Evolutionary conservation across 768 basidiomycete species (phyloP).

Genomic region (Punctularia strigosozonata): DNA sequence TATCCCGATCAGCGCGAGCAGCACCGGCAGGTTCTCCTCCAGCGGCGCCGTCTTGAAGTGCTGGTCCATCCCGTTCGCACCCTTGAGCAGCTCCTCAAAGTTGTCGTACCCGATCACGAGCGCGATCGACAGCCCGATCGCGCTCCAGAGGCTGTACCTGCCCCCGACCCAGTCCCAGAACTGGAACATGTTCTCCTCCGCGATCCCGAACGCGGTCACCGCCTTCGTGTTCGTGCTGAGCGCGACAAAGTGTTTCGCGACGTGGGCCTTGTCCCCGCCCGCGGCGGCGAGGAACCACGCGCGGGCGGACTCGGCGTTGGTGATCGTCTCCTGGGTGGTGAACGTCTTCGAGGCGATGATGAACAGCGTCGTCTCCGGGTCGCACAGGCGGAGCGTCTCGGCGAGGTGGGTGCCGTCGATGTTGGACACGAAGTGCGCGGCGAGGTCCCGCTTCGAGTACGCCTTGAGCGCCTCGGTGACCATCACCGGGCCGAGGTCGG

Average conservation of each 20-base stretch:
- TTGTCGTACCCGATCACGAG: slow-evolving; percentile 89
- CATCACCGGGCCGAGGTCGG: slow-evolving; percentile 98
- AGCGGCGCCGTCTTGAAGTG: slow-evolving; percentile 87
- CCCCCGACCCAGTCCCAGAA: slow-evolving; percentile 99
- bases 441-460: slow-evolving; percentile 84
- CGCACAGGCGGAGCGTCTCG: slow-evolving; percentile 68
- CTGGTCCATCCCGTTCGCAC: slow-evolving; percentile 96
- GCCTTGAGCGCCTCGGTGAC: slow-evolving; percentile 94
- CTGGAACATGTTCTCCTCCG: slow-evolving; percentile 91
- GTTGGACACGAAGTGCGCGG: slow-evolving; percentile 87
- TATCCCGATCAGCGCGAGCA: slow-evolving; percentile 81
- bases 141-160: slow-evolving; percentile 96
- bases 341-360: slow-evolving; percentile 99
- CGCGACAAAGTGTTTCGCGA: slow-evolving; percentile 98
- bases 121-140: slow-evolving; percentile 92
- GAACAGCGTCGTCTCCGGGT: slow-evolving; percentile 91
- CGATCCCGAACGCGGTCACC: slow-evolving; percentile 89
- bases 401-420: slow-evolving; percentile 97
- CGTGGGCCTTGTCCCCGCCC: slow-evolving; percentile 78
- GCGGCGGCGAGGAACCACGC: slow-evolving; percentile 88
- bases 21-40: slow-evolving; percentile 84
- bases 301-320: slow-evolving; percentile 89
- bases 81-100: slow-evolving; percentile 80
- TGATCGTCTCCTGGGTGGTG: slow-evolving; percentile 99
- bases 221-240: slow-evolving; percentile 93